These are phyloP conservation scores for Bacterosira constricta DNA, from an alignment of 108 stramenopile species.

Conservation along the genomic window DNA sequence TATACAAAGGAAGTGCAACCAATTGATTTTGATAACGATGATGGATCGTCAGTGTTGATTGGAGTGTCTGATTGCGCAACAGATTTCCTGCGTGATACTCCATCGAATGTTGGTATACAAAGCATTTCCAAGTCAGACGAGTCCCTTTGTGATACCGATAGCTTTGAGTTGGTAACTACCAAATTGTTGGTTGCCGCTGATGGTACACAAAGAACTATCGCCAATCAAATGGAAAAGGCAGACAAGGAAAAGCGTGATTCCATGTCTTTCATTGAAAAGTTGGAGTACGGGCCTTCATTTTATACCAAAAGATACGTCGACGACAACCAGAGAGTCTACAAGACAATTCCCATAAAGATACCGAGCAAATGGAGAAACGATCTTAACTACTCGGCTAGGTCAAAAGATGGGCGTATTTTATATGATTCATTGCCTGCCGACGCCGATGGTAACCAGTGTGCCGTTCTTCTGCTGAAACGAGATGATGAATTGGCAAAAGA, in stretches of 20 bases:
- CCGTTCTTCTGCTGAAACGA: slow-evolving; percentile 77
- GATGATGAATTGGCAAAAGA: slow-evolving; percentile 66
- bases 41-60: slow-evolving; percentile 31
- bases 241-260: slow-evolving; percentile 50
- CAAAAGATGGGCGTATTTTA: slow-evolving; percentile 63
- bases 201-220: slow-evolving; percentile 72
- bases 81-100: slow-evolving; percentile 3
- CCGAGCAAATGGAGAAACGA: slow-evolving; percentile 71
- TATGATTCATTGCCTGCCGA: slow-evolving; percentile 91
- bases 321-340: slow-evolving; percentile 82
- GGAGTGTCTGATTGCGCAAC: slow-evolving; percentile 17
- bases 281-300: slow-evolving; percentile 57
- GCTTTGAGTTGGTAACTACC: slow-evolving; percentile 21
- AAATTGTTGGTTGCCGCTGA: slow-evolving; percentile 75
- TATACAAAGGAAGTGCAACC: slow-evolving; percentile 66
- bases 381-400: slow-evolving; percentile 82
- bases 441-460: slow-evolving; percentile 67
- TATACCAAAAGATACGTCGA: slow-evolving; percentile 63
- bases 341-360: slow-evolving; percentile 81
- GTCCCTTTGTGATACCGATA: slow-evolving; percentile 40
- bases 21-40: slow-evolving; percentile 52
- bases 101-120: slow-evolving; percentile 17
- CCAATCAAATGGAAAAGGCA: slow-evolving; percentile 61
- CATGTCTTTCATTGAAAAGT: slow-evolving; percentile 46
- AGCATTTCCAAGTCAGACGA: slow-evolving; percentile 2